Base-by-base conservation (phyloP, 768 basidiomycete genomes). In the Pleurotus tuoliensis region DNA sequence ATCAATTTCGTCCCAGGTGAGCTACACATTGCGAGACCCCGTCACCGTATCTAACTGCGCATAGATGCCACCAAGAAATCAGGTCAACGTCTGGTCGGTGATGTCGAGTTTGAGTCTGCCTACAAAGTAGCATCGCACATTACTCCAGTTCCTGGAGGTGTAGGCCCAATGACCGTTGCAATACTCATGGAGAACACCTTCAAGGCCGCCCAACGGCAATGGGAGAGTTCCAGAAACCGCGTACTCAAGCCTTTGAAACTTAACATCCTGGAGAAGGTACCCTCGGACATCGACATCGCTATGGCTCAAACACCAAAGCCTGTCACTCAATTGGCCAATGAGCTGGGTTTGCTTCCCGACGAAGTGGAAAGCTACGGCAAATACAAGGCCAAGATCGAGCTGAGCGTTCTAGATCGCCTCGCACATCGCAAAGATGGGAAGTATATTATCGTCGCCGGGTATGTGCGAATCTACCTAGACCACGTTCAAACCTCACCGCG, bases 141-240 rank as follows among this genome's bases (percentile, higher is more conserved):
- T 64, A 99, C 97, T 0, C 97, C 97, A 18, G 97, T 99, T 22
- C 97, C 97, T 0, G 97, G 97, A 70, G 97, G 97, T 56, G 97
- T 99, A 52, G 97, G 97, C 11, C 97, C 97, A n/a, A 97, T 98
- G 95, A 99, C 97, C 12, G 97, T 99, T 57, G 97, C 97, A 18
- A 81, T 98, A 77, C 85, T 99, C 60, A 98, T 99, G 95, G 82
- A 86, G 66, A 99, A 98, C 73, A 96, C 95, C 1, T 75, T 93
- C 62, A 76, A 80, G 60, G 88, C 93, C 47, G 94, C 95, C 20
- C 82, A 90, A 69, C 85, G 91, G 51, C 79, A 85, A 50, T 94
- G 90, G 81, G 83, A 89, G 61, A 77, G 83, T 50, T 73, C 82
- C 44, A 82, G 86, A 47, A 69, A 79, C 11, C 81, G 85, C 56